These are phyloP conservation scores for Lophium mytilinum DNA, from an alignment of 495 filamentous ascomycete genomes.

Conservation along the genomic window DNA sequence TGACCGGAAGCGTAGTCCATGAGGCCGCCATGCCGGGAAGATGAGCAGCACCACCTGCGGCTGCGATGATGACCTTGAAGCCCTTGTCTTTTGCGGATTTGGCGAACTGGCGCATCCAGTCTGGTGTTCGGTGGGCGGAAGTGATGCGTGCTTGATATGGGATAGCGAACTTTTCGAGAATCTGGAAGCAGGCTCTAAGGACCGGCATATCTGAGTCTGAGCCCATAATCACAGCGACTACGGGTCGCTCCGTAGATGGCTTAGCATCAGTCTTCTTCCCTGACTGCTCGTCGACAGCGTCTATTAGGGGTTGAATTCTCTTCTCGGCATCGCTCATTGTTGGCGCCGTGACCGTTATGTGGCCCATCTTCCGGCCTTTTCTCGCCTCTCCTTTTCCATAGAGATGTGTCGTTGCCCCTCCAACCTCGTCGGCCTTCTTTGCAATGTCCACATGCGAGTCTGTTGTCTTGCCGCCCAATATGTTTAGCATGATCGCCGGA, in stretches of 20 bases:
- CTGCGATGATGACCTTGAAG: conserved; percentile 88
- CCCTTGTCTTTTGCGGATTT: conserved; percentile 56
- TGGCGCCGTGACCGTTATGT: conserved; percentile 67
- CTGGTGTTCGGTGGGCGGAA: conserved; percentile 86
- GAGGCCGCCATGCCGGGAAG: conserved; percentile 88
- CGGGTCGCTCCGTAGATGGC: conserved; percentile 34
- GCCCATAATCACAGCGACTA: conserved; percentile 86
- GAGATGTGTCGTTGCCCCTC: conserved; percentile 65
- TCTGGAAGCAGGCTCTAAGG: conserved; percentile 64
- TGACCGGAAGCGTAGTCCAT: conserved; percentile 80
- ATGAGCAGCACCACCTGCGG: conserved; percentile 87
- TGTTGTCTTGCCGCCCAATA: conserved; percentile 67
- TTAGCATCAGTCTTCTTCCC: conserved; percentile 6
- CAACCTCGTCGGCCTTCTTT: conserved; percentile 51
- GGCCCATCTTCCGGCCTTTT: conserved; percentile 89
- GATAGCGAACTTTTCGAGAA: conserved; percentile 68
- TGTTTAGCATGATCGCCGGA: conserved; percentile 89
- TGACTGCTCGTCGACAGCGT: conserved; percentile 25
- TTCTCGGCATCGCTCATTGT: conserved; percentile 66
- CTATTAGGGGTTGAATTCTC: conserved; percentile 44
- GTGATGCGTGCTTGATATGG: conserved; percentile 75
- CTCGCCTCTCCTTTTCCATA: conserved; percentile 85
- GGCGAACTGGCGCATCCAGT: conserved; percentile 72
- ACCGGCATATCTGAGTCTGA: conserved; percentile 87
- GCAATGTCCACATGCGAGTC: conserved; percentile 64